Evolutionary conservation across 1,139 yeast species (phyloP).

Genomic region (Yamadazyma dushanensis): DNA sequence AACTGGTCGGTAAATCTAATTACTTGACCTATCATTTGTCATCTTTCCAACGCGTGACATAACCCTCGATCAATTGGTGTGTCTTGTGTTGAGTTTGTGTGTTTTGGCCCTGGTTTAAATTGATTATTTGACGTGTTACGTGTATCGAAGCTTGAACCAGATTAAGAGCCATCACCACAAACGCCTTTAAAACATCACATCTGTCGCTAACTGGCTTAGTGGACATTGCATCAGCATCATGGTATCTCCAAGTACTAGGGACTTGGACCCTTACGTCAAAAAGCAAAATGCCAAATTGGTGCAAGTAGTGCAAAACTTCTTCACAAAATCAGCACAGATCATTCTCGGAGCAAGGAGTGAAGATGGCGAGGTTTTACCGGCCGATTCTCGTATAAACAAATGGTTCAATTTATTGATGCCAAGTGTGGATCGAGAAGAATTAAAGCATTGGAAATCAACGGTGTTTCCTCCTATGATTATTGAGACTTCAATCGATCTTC

Average conservation of each 20-base stretch:
- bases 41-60: no score
- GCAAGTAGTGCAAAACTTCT: conserved; percentile 65
- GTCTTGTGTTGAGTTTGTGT: no score
- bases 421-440: conserved; percentile 53
- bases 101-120: no score
- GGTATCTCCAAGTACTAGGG: conserved; percentile 19
- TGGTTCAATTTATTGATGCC: conserved; percentile 71
- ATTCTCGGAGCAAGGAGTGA: conserved; percentile 24
- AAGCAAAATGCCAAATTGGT: conserved; percentile 36
- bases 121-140: no score
- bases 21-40: no score
- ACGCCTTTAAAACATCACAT: background rate
- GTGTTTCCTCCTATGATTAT: conserved; percentile 75
- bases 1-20: background rate
- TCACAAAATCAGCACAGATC: conserved; percentile 67
- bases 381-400: conserved; percentile 34
- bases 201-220: background rate
- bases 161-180: no score
- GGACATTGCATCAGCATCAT: conserved; percentile 5
- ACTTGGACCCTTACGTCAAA: conserved; percentile 22
- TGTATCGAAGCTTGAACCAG: no score
- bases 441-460: conserved; percentile 57
- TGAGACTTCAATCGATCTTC: conserved; percentile 78
- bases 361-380: conserved; percentile 7
- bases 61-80: no score